Evolutionary conservation across 2,329 filamentous ascomycete genomes (phyloP).

Genomic region (Thelonectria olida): DNA sequence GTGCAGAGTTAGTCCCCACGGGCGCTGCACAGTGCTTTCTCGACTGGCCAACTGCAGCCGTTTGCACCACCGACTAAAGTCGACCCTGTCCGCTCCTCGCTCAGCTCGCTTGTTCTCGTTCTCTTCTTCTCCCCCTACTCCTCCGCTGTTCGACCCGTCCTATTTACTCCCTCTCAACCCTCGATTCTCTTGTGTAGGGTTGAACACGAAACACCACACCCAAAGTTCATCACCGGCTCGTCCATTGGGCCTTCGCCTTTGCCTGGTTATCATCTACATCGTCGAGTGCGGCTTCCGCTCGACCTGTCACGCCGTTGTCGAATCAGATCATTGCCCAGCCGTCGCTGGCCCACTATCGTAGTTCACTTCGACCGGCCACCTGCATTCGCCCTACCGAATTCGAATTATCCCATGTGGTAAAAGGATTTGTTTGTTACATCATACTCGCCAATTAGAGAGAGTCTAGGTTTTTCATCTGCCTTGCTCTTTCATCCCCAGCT

Average conservation of each 20-base stretch:
- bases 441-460: not conserved
- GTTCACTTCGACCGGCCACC: not conserved
- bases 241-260: slow-evolving; percentile 22
- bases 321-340: not conserved
- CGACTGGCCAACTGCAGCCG: slow-evolving; percentile 8
- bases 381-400: not conserved
- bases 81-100: slow-evolving; percentile 24
- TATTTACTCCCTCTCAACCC: not conserved
- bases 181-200: slow-evolving; percentile 16
- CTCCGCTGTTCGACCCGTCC: not conserved
- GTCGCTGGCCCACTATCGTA: not conserved
- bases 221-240: slow-evolving; percentile 13
- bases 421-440: not conserved
- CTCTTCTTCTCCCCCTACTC: slow-evolving; percentile 19
- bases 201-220: slow-evolving; percentile 7
- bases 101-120: slow-evolving; percentile 28
- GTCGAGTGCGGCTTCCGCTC: slow-evolving; percentile 24
- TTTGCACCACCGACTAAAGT: slow-evolving; percentile 15
- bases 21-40: slow-evolving; percentile 2
- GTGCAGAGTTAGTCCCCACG: slow-evolving; percentile 17
- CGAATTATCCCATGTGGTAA: not conserved
- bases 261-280: slow-evolving; percentile 5
- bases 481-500: not conserved
- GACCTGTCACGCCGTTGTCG: slow-evolving; percentile 15
- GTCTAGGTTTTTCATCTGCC: not conserved